Percentiles rank a stretch among this genome's conserved stretches.
phyloP scores from a whole-genome alignment of 2,329 filamentous ascomycete genomes.

The Aspergillus fructus region DNA sequence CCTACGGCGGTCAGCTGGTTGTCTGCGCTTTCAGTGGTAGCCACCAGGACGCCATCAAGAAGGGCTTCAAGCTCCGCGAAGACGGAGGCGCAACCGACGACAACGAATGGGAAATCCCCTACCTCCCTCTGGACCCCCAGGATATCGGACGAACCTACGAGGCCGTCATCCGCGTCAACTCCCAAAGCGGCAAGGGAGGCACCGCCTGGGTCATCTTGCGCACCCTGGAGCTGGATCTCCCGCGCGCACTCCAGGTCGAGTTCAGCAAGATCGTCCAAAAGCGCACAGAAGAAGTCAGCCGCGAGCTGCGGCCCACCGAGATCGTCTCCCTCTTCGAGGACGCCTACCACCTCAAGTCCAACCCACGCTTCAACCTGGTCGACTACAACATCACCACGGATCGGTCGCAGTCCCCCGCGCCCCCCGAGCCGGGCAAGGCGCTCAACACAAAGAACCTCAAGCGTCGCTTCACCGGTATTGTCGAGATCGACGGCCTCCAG shows the following conservation, averaged over 20 bases:
- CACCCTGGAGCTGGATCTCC: slow-evolving; percentile 85
- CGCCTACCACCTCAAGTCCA: slow-evolving; percentile 79
- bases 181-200: slow-evolving; percentile 91
- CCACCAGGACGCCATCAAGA: slow-evolving; percentile 96
- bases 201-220: slow-evolving; percentile 91
- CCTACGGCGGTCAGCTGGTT: slow-evolving; percentile 89
- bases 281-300: slow-evolving; percentile 73
- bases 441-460: slow-evolving; percentile 75
- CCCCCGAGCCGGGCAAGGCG: slow-evolving; percentile 66
- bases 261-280: slow-evolving; percentile 86
- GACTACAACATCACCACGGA: slow-evolving; percentile 92
- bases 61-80: slow-evolving; percentile 70
- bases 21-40: slow-evolving; percentile 88
- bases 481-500: slow-evolving; percentile 78
- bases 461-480: slow-evolving; percentile 80
- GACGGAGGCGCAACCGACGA: slow-evolving; percentile 59
- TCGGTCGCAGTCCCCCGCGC: slow-evolving; percentile 71
- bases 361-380: slow-evolving; percentile 80
- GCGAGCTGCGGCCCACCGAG: slow-evolving; percentile 80
- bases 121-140: slow-evolving; percentile 86
- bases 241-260: slow-evolving; percentile 85
- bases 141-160: slow-evolving; percentile 98
- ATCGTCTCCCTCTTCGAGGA: slow-evolving; percentile 86
- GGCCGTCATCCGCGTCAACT: slow-evolving; percentile 96
- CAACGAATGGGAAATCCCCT: slow-evolving; percentile 79